Base-by-base conservation (phyloP, 352 stramenopile species). In the Saprolegnia parasitica region DNA sequence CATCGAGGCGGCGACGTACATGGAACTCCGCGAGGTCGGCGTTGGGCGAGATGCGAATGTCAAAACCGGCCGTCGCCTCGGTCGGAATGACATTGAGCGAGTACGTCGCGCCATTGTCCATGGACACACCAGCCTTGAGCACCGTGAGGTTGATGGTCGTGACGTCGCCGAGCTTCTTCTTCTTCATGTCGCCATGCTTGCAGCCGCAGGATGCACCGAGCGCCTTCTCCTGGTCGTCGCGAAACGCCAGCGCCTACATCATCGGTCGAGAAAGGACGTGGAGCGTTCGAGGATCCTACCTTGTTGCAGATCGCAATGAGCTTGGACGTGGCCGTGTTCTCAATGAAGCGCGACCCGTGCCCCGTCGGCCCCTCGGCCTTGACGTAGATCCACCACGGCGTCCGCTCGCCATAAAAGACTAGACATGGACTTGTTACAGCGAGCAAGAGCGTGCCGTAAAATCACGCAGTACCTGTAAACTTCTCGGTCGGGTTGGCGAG, bases 361-460 rank as follows among this genome's bases (percentile, higher is more conserved):
- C 87, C 87, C 0, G 87, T 94, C 0, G 79, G 80, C 0, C 87
- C 87, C 18, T 77, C 72, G 9, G 86, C 86, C 63, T 82, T 93
- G n/a, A 95, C 79, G 64, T 89, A 88, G 54, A 98, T 78, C 93
- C 90, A 98, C 90, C 90, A 97, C 26, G 91, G 93, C 54, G 93
- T 80, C 21, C 96, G 79, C 78, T 99, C 96, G 24, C 96, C 95
- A 73, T 98, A 98, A 77, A 99, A 99, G 9, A 98, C 90, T 49
- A 70, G n/a, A 57, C 13, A 16, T 16, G 16, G 8, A 58, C 23
- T n/a, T n/a, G n/a, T n/a, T n/a, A n/a, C n/a, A n/a, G n/a, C n/a
- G n/a, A n/a, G 47, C 11, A 56, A 10, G 47, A 56, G 10, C 6
- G 13, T 18, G 18, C 16, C 13, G 6, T n/a, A n/a, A n/a, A n/a